These are phyloP conservation scores for Microsporum ferrugineum DNA, from an alignment of 2,329 filamentous ascomycete species.

Conservation along the genomic window DNA sequence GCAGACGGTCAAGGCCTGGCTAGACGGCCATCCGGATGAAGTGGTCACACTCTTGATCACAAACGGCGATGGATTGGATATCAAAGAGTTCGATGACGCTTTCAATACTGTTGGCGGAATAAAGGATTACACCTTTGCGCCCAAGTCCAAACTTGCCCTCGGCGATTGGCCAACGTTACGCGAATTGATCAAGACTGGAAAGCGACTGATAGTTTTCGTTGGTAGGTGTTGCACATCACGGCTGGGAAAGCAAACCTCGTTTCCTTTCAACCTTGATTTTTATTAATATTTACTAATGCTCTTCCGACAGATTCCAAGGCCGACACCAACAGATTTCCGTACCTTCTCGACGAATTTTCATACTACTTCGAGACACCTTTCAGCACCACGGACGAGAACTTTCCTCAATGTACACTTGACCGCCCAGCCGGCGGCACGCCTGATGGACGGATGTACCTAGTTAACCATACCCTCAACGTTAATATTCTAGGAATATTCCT, in stretches of 20 bases:
- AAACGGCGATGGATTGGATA: constrained; percentile 42
- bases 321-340: constrained; percentile 28
- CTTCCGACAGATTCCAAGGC: constrained; percentile 30
- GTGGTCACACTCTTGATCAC: constrained; percentile 54
- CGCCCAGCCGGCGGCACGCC: constrained; percentile 30
- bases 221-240: constrained; percentile 17
- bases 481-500: constrained; percentile 32
- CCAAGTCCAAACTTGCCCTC: constrained; percentile 24
- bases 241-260: neutral
- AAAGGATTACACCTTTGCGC: constrained; percentile 28
- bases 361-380: constrained; percentile 40
- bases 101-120: constrained; percentile 24
- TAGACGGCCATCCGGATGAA: constrained; percentile 48
- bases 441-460: constrained; percentile 35
- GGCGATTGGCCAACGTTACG: constrained; percentile 34
- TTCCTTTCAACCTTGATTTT: too few species aligned
- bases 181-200: constrained; percentile 32
- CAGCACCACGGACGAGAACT: constrained; percentile 31
- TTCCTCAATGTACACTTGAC: constrained; percentile 35
- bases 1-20: constrained; percentile 47
- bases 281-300: neutral
- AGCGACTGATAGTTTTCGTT: constrained; percentile 35
- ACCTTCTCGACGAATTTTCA: constrained; percentile 34
- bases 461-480: constrained; percentile 40
- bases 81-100: constrained; percentile 24